phyloP scores from a whole-genome alignment of 768 basidiomycete species.

The Psilocybe cyanescens region DNA sequence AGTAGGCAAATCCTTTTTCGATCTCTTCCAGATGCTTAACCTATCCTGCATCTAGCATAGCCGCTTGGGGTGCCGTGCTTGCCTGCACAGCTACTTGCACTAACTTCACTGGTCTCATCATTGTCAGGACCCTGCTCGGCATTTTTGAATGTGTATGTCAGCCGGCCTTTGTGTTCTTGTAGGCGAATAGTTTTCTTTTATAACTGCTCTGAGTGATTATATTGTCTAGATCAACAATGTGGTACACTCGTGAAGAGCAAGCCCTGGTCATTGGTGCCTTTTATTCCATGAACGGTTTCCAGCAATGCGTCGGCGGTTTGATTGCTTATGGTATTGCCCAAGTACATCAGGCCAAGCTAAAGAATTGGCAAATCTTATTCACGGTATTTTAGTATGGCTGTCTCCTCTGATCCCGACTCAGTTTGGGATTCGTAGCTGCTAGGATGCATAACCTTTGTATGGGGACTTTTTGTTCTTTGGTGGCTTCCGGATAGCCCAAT shows the following conservation, averaged over 20 bases:
- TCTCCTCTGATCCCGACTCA: background rate
- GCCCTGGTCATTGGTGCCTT: slow-evolving; percentile 48
- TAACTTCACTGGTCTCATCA: slow-evolving; percentile 44
- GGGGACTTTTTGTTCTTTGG: slow-evolving; percentile 51
- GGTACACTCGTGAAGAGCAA: slow-evolving; percentile 55
- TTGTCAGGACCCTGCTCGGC: slow-evolving; percentile 51
- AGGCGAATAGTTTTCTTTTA: slow-evolving; percentile 13
- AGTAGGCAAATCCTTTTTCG: slow-evolving; percentile 27
- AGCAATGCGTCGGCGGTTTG: slow-evolving; percentile 51
- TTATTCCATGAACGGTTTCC: slow-evolving; percentile 51
- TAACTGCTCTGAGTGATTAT: background rate
- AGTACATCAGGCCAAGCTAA: slow-evolving; percentile 39
- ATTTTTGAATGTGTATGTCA: slow-evolving; percentile 53
- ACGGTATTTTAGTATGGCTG: slow-evolving; percentile 22
- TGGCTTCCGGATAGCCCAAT: slow-evolving; percentile 57
- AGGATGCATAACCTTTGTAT: slow-evolving; percentile 47
- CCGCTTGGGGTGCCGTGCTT: slow-evolving; percentile 49
- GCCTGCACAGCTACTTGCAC: slow-evolving; percentile 53
- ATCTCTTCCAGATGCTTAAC: background rate
- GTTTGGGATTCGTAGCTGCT: slow-evolving; percentile 34
- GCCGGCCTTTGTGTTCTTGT: slow-evolving; percentile 50
- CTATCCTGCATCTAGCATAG: slow-evolving; percentile 28
- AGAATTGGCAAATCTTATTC: slow-evolving; percentile 55
- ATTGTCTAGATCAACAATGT: slow-evolving; percentile 46
- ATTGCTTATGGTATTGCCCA: slow-evolving; percentile 55